Conservation (phyloP, 768 basidiomycete species). For the Kwoniella europaea region DNA sequence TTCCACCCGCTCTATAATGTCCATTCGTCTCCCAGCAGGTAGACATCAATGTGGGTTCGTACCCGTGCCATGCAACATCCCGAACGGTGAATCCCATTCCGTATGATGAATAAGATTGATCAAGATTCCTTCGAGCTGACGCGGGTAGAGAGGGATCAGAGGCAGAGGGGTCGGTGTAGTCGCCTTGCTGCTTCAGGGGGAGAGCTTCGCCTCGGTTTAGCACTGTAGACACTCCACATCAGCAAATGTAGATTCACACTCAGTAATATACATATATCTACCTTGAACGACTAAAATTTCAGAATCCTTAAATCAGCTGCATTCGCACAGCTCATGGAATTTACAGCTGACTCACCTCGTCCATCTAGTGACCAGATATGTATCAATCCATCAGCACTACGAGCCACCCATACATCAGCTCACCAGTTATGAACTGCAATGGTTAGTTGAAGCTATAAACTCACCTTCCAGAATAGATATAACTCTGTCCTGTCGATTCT, state of each 20-base stretch:
- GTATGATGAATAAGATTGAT: slow-evolving; percentile 45
- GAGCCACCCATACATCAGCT: not conserved
- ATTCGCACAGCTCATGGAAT: too few species aligned
- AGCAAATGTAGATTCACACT: not conserved
- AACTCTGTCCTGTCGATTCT: slow-evolving; percentile 88
- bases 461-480: slow-evolving; percentile 90
- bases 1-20: slow-evolving; percentile 65
- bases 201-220: slow-evolving; percentile 77
- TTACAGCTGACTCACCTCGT: slow-evolving; percentile 47
- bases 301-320: slow-evolving; percentile 12
- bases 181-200: slow-evolving; percentile 55
- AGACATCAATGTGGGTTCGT: slow-evolving; percentile 90
- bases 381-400: slow-evolving; percentile 47
- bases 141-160: slow-evolving; percentile 35
- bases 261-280: not conserved
- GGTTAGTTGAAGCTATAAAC: slow-evolving; percentile 63
- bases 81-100: slow-evolving; percentile 69
- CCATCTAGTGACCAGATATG: slow-evolving; percentile 97
- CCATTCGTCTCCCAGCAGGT: slow-evolving; percentile 79
- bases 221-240: slow-evolving; percentile 55
- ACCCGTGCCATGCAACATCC: slow-evolving; percentile 92
- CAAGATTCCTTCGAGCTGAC: not conserved
- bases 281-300: slow-evolving; percentile 65
- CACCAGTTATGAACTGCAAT: slow-evolving; percentile 63
- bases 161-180: slow-evolving; percentile 60